These are phyloP conservation scores for Pseudocercospora eumusae DNA, from an alignment of 2,329 filamentous ascomycete species.

Conservation along the genomic window DNA sequence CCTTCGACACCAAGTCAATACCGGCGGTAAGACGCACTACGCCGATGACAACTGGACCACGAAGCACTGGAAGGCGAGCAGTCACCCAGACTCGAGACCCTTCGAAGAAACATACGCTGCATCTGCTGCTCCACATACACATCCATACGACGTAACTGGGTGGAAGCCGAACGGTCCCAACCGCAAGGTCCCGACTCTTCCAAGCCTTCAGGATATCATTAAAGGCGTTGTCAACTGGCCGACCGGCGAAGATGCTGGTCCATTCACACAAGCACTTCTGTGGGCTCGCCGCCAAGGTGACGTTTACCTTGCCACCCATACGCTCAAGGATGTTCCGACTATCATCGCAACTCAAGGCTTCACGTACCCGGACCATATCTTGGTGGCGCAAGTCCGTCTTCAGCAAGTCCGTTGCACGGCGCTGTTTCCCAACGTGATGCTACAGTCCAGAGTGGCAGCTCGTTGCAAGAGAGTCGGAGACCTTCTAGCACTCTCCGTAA, in stretches of 20 bases:
- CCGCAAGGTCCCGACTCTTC: not conserved
- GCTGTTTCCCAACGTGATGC: not conserved
- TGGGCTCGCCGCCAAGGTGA: slow-evolving; percentile 12
- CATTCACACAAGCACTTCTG: slow-evolving; percentile 14
- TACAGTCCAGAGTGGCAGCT: not conserved
- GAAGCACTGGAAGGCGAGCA: not conserved
- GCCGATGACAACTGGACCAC: not conserved
- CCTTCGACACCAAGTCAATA: not conserved
- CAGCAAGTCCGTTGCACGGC: not conserved
- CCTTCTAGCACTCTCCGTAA: not conserved
- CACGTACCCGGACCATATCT: not conserved
- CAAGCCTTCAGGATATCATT: slow-evolving; percentile 4
- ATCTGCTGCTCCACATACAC: not conserved
- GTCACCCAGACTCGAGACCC: slow-evolving; percentile 2
- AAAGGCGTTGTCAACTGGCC: slow-evolving; percentile 19
- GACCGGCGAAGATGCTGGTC: slow-evolving; percentile 15
- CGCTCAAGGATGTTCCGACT: not conserved
- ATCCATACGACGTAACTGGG: slow-evolving; percentile 1
- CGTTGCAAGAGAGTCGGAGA: not conserved
- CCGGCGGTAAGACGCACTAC: not conserved
- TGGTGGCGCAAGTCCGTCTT: not conserved
- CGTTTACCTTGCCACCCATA: not conserved
- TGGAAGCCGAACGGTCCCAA: not conserved
- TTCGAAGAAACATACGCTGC: not conserved
- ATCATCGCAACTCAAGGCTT: slow-evolving; percentile 8